Conservation (phyloP, 495 filamentous ascomycete genomes). For the Penicillium lividum region DNA sequence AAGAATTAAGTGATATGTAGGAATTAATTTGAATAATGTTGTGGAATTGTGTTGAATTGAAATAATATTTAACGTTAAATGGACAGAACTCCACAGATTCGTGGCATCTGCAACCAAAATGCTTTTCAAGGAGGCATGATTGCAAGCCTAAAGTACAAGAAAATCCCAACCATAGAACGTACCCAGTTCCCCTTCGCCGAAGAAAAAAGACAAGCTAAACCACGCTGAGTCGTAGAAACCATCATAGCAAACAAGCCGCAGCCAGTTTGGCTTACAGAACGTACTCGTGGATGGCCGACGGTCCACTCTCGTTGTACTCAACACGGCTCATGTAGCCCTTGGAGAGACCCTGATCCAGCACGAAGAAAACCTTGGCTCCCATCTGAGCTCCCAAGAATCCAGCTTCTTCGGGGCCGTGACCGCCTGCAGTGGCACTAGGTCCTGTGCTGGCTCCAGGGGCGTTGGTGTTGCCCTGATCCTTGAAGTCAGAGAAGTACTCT, state of each 20-base stretch:
- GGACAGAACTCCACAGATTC: constrained; percentile 2
- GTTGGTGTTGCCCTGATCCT: constrained; percentile 64
- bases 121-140: constrained; percentile 1
- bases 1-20: too few relatives aligned
- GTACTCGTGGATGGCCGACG: constrained; percentile 65
- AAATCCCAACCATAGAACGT: constrained; percentile 18
- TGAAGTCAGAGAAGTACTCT: constrained; percentile 93
- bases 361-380: constrained; percentile 72
- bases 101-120: not conserved
- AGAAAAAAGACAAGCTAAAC: constrained; percentile 11
- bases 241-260: constrained; percentile 7
- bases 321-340: constrained; percentile 72
- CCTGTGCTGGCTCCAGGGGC: constrained; percentile 37
- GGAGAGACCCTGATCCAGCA: constrained; percentile 67
- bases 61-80: too few relatives aligned
- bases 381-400: constrained; percentile 80
- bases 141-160: constrained; percentile 2
- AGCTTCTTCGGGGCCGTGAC: constrained; percentile 63
- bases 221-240: constrained; percentile 18
- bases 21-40: too few relatives aligned
- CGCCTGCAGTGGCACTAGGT: constrained; percentile 27
- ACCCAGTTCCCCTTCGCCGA: constrained; percentile 19
- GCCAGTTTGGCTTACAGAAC: constrained; percentile 25
- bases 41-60: too few relatives aligned
- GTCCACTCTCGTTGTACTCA: constrained; percentile 79